A percentile compares a stretch with the other conserved stretches of the same genome.
Conservation (phyloP, 2,329 filamentous ascomycete genomes). For the Neoarthrinium moseri region DNA sequence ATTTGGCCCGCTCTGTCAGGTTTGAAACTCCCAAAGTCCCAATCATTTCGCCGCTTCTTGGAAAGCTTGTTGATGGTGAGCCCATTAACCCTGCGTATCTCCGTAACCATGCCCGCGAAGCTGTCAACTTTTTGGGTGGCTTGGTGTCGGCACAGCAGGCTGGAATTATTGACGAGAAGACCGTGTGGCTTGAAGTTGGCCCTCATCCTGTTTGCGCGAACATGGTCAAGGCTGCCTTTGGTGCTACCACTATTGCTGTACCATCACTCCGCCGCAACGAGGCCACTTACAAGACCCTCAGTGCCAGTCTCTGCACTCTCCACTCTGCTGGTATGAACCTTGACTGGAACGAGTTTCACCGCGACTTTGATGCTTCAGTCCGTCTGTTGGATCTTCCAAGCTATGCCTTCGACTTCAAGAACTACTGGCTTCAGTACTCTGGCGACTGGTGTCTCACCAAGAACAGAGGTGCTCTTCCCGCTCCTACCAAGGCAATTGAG, state of each 20-base stretch:
- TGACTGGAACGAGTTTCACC: slow-evolving; percentile 67
- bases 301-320: slow-evolving; percentile 53
- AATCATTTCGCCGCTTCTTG: slow-evolving; percentile 67
- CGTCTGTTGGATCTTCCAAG: slow-evolving; percentile 63
- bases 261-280: slow-evolving; percentile 64
- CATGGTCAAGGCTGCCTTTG: slow-evolving; percentile 66
- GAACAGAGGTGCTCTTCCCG: slow-evolving; percentile 56
- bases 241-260: slow-evolving; percentile 50
- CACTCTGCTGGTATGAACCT: slow-evolving; percentile 59
- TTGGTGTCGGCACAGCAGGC: slow-evolving; percentile 57
- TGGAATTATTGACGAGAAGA: slow-evolving; percentile 63
- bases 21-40: slow-evolving; percentile 58
- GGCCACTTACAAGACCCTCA: slow-evolving; percentile 62
- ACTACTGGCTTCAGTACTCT: slow-evolving; percentile 69
- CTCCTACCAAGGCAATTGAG: slow-evolving; percentile 28
- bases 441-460: slow-evolving; percentile 63
- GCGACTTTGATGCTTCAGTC: slow-evolving; percentile 56
- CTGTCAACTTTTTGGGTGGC: slow-evolving; percentile 67
- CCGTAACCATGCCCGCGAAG: slow-evolving; percentile 61
- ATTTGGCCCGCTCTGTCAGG: slow-evolving; percentile 47
- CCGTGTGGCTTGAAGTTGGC: slow-evolving; percentile 72
- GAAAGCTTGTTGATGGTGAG: slow-evolving; percentile 57
- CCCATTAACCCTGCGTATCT: slow-evolving; percentile 63
- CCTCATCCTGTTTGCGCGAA: slow-evolving; percentile 68
- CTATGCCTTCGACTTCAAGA: slow-evolving; percentile 70